phyloP scores from a whole-genome alignment of 192 early-diverging fungal species.

The Coemansia umbellata region DNA sequence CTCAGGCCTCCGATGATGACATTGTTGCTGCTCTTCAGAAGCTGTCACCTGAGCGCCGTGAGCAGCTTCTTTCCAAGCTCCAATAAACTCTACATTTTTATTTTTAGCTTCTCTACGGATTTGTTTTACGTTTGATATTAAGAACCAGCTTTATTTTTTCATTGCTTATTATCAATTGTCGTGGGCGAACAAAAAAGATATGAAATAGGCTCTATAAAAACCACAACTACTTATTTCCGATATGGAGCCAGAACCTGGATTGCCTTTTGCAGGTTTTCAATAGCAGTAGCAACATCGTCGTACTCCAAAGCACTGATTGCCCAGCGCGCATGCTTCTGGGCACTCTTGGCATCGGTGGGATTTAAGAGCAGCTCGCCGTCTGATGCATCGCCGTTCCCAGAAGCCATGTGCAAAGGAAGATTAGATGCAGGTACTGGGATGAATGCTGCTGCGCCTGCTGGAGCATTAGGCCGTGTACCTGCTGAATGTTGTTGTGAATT shows the following conservation, averaged over 20 bases:
- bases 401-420: conserved; percentile 1
- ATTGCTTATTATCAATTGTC: too few species aligned
- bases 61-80: conserved; percentile 37
- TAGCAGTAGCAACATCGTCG: conserved; percentile 85
- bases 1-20: conserved; percentile 26
- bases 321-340: conserved; percentile 87
- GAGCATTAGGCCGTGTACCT: neutral
- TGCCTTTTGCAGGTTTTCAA: conserved; percentile 71
- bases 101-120: neutral
- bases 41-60: conserved; percentile 34
- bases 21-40: conserved; percentile 30
- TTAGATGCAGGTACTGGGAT: conserved; percentile 36
- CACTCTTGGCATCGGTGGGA: conserved; percentile 55
- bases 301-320: conserved; percentile 93
- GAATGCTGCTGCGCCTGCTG: conserved; percentile 17
- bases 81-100: neutral
- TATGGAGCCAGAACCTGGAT: conserved; percentile 46
- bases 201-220: too few species aligned
- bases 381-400: neutral
- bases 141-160: neutral
- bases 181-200: too few species aligned
- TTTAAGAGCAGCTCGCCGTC: conserved; percentile 40
- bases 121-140: neutral
- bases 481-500: neutral
- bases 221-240: conserved; percentile 3